Percentiles rank a stretch among this genome's conserved stretches.
Conservation (phyloP, 225 moss, liverwort and hornwort genomes). For the Marchantia polymorpha region DNA sequence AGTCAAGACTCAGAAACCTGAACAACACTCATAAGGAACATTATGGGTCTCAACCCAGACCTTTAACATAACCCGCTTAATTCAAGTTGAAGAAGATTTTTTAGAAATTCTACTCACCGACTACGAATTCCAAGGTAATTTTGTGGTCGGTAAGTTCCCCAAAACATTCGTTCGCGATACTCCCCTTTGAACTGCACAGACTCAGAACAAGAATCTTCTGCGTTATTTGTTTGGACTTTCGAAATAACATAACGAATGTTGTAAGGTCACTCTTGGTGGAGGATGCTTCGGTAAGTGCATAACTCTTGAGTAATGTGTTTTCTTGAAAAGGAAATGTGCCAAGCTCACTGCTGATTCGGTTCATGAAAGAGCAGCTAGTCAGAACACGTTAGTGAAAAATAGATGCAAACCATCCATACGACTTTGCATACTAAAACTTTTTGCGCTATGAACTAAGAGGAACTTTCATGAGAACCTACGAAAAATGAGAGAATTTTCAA, state of each 20-base stretch:
- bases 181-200: constrained; percentile 74
- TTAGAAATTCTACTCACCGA: constrained; percentile 41
- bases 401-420: no score
- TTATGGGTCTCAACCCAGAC: not conserved
- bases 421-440: no score
- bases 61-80: not conserved
- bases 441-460: no score
- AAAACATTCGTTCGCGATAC: constrained; percentile 82
- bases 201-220: not conserved
- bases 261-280: not conserved
- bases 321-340: not conserved
- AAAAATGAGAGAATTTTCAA: no score
- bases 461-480: no score
- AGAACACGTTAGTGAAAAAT: no score
- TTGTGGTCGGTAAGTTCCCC: constrained; percentile 92
- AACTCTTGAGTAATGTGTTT: not conserved
- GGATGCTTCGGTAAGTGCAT: not conserved
- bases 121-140: constrained; percentile 94
- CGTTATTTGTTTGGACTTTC: not conserved
- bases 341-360: no score
- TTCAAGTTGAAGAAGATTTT: not conserved
- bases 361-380: no score
- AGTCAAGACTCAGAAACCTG: not conserved
- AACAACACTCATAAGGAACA: not conserved
- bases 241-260: not conserved